These are phyloP conservation scores for Coemansia erecta DNA, from an alignment of 192 early-diverging fungal species.

Conservation along the genomic window DNA sequence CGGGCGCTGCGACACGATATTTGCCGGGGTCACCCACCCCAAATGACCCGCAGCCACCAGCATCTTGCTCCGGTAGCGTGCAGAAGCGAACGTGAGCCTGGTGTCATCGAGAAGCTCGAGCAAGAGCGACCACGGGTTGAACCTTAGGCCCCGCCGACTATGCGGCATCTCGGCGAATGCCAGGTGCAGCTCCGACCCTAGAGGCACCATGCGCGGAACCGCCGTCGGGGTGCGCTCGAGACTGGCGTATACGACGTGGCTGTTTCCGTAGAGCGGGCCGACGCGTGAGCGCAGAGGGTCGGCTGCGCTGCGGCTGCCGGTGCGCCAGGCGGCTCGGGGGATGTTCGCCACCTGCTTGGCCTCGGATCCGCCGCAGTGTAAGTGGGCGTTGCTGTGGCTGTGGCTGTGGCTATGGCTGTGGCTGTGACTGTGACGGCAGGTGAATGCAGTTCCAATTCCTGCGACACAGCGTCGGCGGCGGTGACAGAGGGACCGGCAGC, in stretches of 20 bases:
- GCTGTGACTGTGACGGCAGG: not conserved
- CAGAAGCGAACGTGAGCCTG: slow-evolving; percentile 8
- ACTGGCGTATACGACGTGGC: slow-evolving; percentile 7
- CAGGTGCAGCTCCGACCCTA: slow-evolving; percentile 15
- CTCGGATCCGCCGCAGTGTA: no score
- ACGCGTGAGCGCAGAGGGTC: not conserved
- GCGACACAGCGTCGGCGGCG: no score
- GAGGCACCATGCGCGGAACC: slow-evolving; percentile 22
- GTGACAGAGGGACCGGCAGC: not conserved
- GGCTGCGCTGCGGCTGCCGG: slow-evolving; percentile 7
- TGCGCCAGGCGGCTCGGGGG: slow-evolving; percentile 17
- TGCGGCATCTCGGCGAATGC: slow-evolving; percentile 17
- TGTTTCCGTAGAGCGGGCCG: slow-evolving; percentile 20
- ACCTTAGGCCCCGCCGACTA: slow-evolving; percentile 3
- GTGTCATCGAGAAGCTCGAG: slow-evolving; percentile 41
- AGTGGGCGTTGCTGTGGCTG: not conserved
- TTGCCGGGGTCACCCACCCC: slow-evolving; percentile 26
- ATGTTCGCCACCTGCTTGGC: slow-evolving; percentile 17
- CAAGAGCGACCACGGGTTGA: slow-evolving; percentile 48
- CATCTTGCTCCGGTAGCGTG: slow-evolving; percentile 6
- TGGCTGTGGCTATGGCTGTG: not conserved
- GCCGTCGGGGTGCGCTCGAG: not conserved
- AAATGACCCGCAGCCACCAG: slow-evolving; percentile 19
- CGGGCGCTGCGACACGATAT: slow-evolving; percentile 22
- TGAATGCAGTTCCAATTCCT: no score